These are phyloP conservation scores for Cercospora sp. DNA, from an alignment of 2,329 filamentous ascomycete genomes.

Conservation along the genomic window DNA sequence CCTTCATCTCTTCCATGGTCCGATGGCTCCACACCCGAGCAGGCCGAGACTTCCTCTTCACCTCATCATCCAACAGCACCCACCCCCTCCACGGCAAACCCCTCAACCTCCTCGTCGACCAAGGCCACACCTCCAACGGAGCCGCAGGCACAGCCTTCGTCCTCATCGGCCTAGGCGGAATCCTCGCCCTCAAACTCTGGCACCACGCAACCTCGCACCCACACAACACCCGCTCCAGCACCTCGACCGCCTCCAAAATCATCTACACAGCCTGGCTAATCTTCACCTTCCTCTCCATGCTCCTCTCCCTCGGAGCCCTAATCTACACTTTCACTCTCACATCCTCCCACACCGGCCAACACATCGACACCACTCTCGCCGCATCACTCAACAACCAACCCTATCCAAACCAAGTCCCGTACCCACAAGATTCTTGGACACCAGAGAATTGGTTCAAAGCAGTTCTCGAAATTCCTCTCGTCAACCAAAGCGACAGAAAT, in stretches of 20 bases:
- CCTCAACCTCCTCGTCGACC: constrained; percentile 37
- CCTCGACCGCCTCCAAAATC: background rate
- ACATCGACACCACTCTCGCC: constrained; percentile 30
- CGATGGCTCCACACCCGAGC: constrained; percentile 34
- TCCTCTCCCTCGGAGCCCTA: constrained; percentile 31
- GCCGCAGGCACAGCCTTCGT: constrained; percentile 37
- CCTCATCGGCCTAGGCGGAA: constrained; percentile 33
- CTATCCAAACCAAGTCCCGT: constrained; percentile 34
- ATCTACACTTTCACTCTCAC: constrained; percentile 35
- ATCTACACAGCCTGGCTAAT: constrained; percentile 32
- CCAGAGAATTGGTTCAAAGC: constrained; percentile 36
- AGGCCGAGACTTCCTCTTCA: constrained; percentile 29
- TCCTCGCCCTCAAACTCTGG: constrained; percentile 30
- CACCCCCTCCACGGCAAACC: constrained; percentile 45
- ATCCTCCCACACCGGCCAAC: constrained; percentile 25
- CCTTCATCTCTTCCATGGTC: constrained; percentile 35
- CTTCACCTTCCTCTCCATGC: constrained; percentile 27
- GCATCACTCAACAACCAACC: constrained; percentile 28
- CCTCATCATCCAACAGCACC: constrained; percentile 30
- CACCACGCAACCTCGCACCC: background rate
- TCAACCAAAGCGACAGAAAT: constrained; percentile 14
- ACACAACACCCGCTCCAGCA: constrained; percentile 3
- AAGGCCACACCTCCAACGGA: constrained; percentile 37
- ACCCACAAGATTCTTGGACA: constrained; percentile 32
- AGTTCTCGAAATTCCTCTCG: constrained; percentile 29